Conservation (phyloP, 257 asterid genomes). For the Verbascum thapsus region DNA sequence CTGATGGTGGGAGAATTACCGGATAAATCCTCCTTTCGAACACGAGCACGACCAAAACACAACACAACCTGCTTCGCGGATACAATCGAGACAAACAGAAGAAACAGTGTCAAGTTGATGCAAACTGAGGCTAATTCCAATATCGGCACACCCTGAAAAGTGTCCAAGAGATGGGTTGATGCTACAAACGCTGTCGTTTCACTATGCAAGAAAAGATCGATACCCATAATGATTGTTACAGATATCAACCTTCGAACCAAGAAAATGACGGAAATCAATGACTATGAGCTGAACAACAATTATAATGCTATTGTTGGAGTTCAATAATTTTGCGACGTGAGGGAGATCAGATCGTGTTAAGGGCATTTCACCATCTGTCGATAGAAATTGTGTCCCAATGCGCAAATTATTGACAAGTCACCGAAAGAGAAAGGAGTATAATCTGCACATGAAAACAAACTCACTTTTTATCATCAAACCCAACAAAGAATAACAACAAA, state of each 20-base stretch:
- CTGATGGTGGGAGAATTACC: slow-evolving; percentile 36
- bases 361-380: slow-evolving; percentile 72
- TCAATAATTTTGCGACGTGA: slow-evolving; percentile 12
- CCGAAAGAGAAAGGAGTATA: slow-evolving; percentile 24
- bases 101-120: slow-evolving; percentile 57
- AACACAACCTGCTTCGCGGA: slow-evolving; percentile 52
- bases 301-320: slow-evolving; percentile 4
- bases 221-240: slow-evolving; percentile 45
- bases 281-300: slow-evolving; percentile 27
- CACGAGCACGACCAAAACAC: slow-evolving; percentile 61
- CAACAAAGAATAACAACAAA: slow-evolving; percentile 18
- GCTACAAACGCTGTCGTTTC: slow-evolving; percentile 18
- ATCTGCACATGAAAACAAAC: slow-evolving; percentile 56
- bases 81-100: slow-evolving; percentile 53
- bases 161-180: slow-evolving; percentile 22
- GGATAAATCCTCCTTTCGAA: slow-evolving; percentile 49
- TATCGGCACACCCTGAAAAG: slow-evolving; percentile 42
- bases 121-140: slow-evolving; percentile 65
- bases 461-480: slow-evolving; percentile 34
- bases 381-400: slow-evolving; percentile 26
- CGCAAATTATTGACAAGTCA: slow-evolving; percentile 44
- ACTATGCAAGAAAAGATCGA: slow-evolving; percentile 42
- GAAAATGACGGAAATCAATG: slow-evolving; percentile 32
- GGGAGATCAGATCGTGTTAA: slow-evolving; percentile 43
- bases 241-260: slow-evolving; percentile 45